phyloP scores from a whole-genome alignment of 148 eudicot species.

The Rhododendron henanense region DNA sequence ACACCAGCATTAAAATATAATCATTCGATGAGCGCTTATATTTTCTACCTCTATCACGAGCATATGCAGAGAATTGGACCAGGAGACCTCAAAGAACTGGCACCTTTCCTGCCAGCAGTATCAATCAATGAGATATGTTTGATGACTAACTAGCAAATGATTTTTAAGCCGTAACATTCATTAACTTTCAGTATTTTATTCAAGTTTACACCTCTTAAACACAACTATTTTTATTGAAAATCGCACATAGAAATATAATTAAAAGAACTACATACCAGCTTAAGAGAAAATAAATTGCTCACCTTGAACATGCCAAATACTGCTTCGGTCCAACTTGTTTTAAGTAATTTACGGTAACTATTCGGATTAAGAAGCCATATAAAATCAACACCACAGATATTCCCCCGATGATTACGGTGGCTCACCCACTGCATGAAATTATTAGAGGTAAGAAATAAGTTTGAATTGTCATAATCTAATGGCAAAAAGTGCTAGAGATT shows the following conservation, averaged over 20 bases:
- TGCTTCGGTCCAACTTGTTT: constrained; percentile 91
- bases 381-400: constrained; percentile 96
- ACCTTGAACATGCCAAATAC: constrained; percentile 98
- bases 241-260: neutral
- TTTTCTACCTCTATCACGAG: constrained; percentile 6
- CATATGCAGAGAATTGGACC: constrained; percentile 1
- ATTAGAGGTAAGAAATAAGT: constrained; percentile 7
- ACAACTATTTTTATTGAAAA: neutral
- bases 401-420: constrained; percentile 96
- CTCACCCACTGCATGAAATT: constrained; percentile 76
- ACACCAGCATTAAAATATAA: neutral
- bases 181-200: neutral
- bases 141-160: constrained; percentile 6
- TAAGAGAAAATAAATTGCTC: constrained; percentile 12
- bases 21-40: neutral
- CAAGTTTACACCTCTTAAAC: neutral
- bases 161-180: neutral
- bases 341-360: constrained; percentile 68
- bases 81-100: constrained; percentile 12
- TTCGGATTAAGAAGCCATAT: constrained; percentile 99
- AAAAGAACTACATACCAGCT: neutral
- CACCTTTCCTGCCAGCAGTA: constrained; percentile 21
- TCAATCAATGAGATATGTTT: constrained; percentile 1
- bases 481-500: neutral
- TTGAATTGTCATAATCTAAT: neutral